Evolutionary conservation across 2,329 filamentous ascomycete species (phyloP).

Genomic region (Alternaria panax): DNA sequence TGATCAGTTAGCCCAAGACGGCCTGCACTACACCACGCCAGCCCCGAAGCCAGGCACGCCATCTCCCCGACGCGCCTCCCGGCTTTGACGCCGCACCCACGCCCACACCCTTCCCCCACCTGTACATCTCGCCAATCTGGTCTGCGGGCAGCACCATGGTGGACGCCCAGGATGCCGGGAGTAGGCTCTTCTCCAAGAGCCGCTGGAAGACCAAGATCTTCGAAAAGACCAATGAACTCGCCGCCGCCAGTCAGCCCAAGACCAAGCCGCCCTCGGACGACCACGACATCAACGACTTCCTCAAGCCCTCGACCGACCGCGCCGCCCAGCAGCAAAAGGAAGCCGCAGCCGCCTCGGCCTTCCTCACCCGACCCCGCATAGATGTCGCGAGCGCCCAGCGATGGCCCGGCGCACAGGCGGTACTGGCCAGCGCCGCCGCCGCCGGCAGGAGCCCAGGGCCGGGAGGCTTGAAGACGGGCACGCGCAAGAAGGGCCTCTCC

Average conservation of each 20-base stretch:
- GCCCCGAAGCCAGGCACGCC: slow-evolving; percentile 10
- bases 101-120: not conserved
- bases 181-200: slow-evolving; percentile 51
- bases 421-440: slow-evolving; percentile 47
- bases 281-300: slow-evolving; percentile 65
- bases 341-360: slow-evolving; percentile 28
- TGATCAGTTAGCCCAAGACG: slow-evolving; percentile 5
- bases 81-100: not conserved
- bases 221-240: slow-evolving; percentile 45
- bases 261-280: slow-evolving; percentile 29
- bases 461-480: slow-evolving; percentile 48
- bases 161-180: slow-evolving; percentile 38
- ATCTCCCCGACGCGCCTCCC: slow-evolving; percentile 5
- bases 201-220: slow-evolving; percentile 62
- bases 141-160: slow-evolving; percentile 37
- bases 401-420: slow-evolving; percentile 59
- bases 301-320: slow-evolving; percentile 61
- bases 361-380: slow-evolving; percentile 51
- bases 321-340: slow-evolving; percentile 44
- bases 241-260: slow-evolving; percentile 36
- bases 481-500: slow-evolving; percentile 68
- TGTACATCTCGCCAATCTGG: not conserved
- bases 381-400: slow-evolving; percentile 59
- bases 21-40: not conserved
- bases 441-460: slow-evolving; percentile 44